Evolutionary conservation across 2,329 filamentous ascomycete genomes (phyloP).

Genomic region (Fusarium gaditjirri): DNA sequence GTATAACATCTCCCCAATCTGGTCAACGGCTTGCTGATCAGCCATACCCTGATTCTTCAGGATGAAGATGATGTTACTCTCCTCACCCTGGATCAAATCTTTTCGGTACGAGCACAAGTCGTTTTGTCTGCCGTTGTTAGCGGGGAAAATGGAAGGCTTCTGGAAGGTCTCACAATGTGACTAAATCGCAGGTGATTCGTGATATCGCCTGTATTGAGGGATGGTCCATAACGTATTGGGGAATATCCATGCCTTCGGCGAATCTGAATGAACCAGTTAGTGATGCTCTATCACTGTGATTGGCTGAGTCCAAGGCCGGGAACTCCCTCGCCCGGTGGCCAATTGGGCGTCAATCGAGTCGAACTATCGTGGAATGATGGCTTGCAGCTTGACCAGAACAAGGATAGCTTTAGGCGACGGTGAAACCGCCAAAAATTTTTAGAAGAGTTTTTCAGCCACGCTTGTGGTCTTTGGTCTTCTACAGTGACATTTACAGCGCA

Average conservation of each 20-base stretch:
- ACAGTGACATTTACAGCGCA: not conserved
- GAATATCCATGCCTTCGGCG: constrained; percentile 18
- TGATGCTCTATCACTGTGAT: not conserved
- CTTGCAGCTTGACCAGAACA: not conserved
- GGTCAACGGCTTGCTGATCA: constrained; percentile 20
- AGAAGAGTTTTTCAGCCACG: not conserved
- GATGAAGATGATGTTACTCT: constrained; percentile 26
- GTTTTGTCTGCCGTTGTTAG: constrained; percentile 11
- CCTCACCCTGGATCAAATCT: constrained; percentile 19
- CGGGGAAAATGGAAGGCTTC: not conserved
- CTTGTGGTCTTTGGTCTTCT: not conserved
- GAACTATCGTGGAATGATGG: not conserved
- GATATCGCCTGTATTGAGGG: constrained; percentile 17
- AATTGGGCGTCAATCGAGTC: not conserved
- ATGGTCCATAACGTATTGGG: constrained; percentile 27
- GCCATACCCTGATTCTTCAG: constrained; percentile 22
- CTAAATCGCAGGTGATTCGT: constrained; percentile 19
- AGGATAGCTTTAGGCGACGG: not conserved
- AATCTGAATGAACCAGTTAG: constrained; percentile 13
- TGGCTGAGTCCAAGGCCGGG: not conserved
- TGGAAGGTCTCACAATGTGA: constrained; percentile 11
- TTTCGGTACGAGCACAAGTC: constrained; percentile 26
- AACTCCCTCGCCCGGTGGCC: not conserved
- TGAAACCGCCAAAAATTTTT: not conserved
- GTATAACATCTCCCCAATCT: constrained; percentile 23